Evolutionary conservation across 1,139 yeast species (phyloP), one percentile per base, ranked within the genome.

Genomic region (Pichia sp.): DNA sequence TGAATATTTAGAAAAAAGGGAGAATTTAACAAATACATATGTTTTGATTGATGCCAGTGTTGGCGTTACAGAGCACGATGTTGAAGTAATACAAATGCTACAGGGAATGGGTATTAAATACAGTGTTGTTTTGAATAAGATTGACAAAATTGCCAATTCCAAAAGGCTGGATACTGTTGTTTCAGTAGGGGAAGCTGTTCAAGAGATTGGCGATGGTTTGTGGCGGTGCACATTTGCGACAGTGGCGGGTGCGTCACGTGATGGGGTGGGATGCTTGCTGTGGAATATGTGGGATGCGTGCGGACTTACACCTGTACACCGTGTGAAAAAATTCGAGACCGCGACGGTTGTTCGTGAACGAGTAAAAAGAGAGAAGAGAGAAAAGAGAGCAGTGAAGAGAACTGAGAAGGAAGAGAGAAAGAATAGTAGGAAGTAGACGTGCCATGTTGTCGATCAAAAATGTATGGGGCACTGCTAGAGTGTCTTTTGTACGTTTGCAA

Each of bases 81-180:
- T 69, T 27, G 55, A 65, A 39, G 71, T 86, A 16, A 63, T 86
- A 3, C 72, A 73, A 6, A 68, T 74, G 47, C 65, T 89, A 43
- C 68, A 68, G 1, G 68, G 68, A 1, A 59, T 67, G 44, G 95
- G 92, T 0, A 70, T 82, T 2, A 79, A 85, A 0, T 85, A 83
- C 66, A 92, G 85, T 53, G 64, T 88, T 6, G 75, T 88, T 0
- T 77, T 86, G 61, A 88, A 95, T 24, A 88, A 88, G 60, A 75
- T 80, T 42, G 95, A 87, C 60, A 73, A 74, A 49, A 59, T 81
- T 3, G 27, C 49, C 18, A 30, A 37, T 8, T 32, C 29, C 18
- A 39, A 45, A 15, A 43, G 59, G 47, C 32, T 61, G 13, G 38
- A 50, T 39, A 50, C n/a, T 1, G 25, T 22, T 6, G n/a, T 35